A percentile compares a stretch with the other conserved stretches of the same genome.
These are phyloP conservation scores for Chlorella vulgaris DNA, from an alignment of 139 green algal species.

Conservation along the genomic window DNA sequence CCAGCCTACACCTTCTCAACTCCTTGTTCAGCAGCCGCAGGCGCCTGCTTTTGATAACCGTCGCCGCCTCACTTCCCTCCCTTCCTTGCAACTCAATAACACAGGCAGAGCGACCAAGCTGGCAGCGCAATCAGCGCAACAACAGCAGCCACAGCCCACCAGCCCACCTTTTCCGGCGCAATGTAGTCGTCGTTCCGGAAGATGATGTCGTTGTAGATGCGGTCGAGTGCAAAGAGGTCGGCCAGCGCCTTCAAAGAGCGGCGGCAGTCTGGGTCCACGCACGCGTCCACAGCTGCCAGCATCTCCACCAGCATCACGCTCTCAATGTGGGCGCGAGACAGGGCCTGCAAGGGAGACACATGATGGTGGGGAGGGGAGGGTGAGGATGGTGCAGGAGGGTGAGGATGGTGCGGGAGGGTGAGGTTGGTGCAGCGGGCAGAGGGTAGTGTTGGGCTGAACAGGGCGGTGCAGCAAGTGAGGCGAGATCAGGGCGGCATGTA, in stretches of 20 bases:
- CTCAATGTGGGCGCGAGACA: constrained; percentile 55
- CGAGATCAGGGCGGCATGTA: too few species aligned
- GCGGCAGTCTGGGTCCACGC: constrained; percentile 73
- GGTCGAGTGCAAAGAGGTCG: constrained; percentile 80
- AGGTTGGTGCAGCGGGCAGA: too few species aligned
- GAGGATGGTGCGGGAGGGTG: not conserved
- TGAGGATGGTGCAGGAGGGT: not conserved
- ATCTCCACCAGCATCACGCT: constrained; percentile 56
- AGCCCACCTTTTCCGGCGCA: constrained; percentile 68
- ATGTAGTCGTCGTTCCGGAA: constrained; percentile 86
- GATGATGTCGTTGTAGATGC: constrained; percentile 74
- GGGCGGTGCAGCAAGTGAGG: too few species aligned
- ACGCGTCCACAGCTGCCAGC: constrained; percentile 60
- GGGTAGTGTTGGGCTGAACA: too few species aligned
- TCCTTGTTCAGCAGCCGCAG: too few species aligned
- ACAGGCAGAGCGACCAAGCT: too few species aligned
- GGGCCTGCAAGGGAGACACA: constrained; percentile 20
- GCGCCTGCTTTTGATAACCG: too few species aligned
- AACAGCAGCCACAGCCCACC: not conserved
- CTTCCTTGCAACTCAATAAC: too few species aligned
- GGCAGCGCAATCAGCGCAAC: too few species aligned
- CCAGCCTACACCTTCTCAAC: too few species aligned
- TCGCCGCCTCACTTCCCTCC: too few species aligned
- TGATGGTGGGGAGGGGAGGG: not conserved
- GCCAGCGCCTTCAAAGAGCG: constrained; percentile 61